A percentile compares a stretch with the other conserved stretches of the same genome.
phyloP scores from a whole-genome alignment of 768 basidiomycete genomes.

The Lentinula sp. region DNA sequence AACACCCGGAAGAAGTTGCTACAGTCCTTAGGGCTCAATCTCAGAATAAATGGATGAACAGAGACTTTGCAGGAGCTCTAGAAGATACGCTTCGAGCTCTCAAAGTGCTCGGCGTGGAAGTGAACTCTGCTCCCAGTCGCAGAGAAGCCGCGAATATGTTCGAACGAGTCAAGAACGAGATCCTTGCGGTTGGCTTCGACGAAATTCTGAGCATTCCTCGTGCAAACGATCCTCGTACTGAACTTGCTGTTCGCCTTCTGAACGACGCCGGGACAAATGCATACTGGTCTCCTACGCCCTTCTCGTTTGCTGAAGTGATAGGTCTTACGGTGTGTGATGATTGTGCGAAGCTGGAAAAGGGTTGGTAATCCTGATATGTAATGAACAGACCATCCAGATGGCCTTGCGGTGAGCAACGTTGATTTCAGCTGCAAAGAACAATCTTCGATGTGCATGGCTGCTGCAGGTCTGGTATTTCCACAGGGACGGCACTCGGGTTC shows the following conservation, averaged over 20 bases:
- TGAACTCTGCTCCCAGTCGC: conserved; percentile 45
- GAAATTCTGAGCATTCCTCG: conserved; percentile 58
- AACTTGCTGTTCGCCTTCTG: conserved; percentile 58
- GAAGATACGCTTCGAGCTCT: conserved; percentile 55
- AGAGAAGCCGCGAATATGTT: conserved; percentile 60
- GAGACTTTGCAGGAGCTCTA: conserved; percentile 49
- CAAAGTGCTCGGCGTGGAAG: conserved; percentile 54
- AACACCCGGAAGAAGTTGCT: conserved; percentile 48
- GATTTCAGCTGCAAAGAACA: not conserved
- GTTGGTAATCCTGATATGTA: not conserved
- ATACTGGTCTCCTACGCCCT: conserved; percentile 58
- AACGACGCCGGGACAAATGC: conserved; percentile 71
- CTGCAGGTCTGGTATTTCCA: conserved; percentile 57
- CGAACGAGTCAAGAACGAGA: conserved; percentile 64
- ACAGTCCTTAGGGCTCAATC: conserved; percentile 53
- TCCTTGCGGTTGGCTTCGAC: conserved; percentile 63
- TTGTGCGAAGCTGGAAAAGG: not conserved
- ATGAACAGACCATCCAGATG: conserved; percentile 51
- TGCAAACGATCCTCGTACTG: conserved; percentile 51
- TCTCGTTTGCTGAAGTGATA: conserved; percentile 54
- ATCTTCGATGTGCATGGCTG: not conserved
- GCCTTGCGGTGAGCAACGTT: conserved; percentile 45
- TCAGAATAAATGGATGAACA: conserved; percentile 57
- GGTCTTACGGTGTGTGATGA: conserved; percentile 51
- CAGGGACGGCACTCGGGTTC: conserved; percentile 65